These are phyloP conservation scores for Chaetomiaceae sp. DNA, from an alignment of 2,329 filamentous ascomycete genomes.

Conservation along the genomic window DNA sequence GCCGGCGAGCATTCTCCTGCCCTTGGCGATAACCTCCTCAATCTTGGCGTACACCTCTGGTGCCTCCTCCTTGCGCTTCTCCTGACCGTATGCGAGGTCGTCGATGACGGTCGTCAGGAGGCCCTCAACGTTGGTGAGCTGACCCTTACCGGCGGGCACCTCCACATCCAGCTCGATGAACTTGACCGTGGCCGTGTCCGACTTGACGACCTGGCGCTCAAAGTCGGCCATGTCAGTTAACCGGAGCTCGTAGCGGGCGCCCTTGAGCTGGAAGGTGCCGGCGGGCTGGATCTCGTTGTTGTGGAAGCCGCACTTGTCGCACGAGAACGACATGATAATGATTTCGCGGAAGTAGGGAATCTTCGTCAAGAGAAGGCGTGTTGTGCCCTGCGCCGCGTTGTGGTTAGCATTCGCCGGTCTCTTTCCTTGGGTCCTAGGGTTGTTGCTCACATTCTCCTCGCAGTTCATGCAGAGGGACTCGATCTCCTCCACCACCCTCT, in stretches of 20 bases:
- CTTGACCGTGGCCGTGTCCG: conserved; percentile 78
- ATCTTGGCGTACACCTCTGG: conserved; percentile 79
- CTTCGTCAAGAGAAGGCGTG: conserved; percentile 79
- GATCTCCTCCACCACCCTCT: conserved; percentile 59
- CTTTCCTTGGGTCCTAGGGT: too few species aligned
- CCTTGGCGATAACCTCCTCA: conserved; percentile 67
- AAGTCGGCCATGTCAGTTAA: conserved; percentile 71
- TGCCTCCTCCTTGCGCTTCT: conserved; percentile 69
- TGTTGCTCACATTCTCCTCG: conserved; percentile 61
- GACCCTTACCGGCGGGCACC: conserved; percentile 83
- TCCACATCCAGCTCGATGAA: conserved; percentile 91
- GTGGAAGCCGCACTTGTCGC: conserved; percentile 80
- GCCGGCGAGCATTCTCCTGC: conserved; percentile 73
- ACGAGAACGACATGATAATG: conserved; percentile 94
- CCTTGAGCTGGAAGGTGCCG: conserved; percentile 85
- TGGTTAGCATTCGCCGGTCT: neutral
- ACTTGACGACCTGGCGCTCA: conserved; percentile 84
- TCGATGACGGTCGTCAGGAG: conserved; percentile 73
- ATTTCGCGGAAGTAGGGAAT: conserved; percentile 98
- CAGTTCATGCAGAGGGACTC: conserved; percentile 87
- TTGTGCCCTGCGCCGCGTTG: conserved; percentile 59
- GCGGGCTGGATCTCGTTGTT: conserved; percentile 95
- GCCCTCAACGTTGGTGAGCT: conserved; percentile 91
- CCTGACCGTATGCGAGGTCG: conserved; percentile 77
- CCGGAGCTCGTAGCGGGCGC: conserved; percentile 76